Conservation (phyloP, 208 protist genomes). For the Leishmania lainsoni region DNA sequence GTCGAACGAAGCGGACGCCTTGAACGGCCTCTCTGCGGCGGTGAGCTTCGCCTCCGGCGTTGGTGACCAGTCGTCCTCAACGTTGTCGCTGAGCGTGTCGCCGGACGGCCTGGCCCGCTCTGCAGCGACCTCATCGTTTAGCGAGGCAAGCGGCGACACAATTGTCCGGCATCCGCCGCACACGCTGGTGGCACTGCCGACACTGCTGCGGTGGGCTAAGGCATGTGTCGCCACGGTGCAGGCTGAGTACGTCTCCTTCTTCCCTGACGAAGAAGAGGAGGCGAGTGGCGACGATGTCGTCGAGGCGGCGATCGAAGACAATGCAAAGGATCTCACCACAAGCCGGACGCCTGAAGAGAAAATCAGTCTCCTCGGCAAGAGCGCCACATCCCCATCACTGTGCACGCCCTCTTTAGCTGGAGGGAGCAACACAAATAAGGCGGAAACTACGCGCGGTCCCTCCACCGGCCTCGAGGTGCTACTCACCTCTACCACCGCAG, state of each 20-base stretch:
- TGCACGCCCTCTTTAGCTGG: background rate
- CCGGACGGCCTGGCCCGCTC: background rate
- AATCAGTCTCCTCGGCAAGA: background rate
- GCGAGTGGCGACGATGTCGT: background rate
- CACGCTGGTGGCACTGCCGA: slow-evolving; percentile 32
- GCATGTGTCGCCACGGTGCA: slow-evolving; percentile 15
- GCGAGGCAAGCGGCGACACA: background rate
- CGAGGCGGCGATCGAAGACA: background rate
- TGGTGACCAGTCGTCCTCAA: slow-evolving; percentile 3
- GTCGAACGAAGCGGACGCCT: slow-evolving; percentile 8
- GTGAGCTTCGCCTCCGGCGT: background rate
- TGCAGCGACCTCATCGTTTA: background rate
- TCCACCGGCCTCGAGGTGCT: slow-evolving; percentile 9
- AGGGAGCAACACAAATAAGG: background rate
- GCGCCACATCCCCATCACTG: background rate
- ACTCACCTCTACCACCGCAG: slow-evolving; percentile 4
- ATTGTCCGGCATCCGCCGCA: slow-evolving; percentile 33
- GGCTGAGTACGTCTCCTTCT: slow-evolving; percentile 17
- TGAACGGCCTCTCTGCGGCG: slow-evolving; percentile 1
- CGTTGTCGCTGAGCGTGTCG: background rate
- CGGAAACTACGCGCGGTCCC: background rate
- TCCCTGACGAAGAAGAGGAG: slow-evolving; percentile 9
- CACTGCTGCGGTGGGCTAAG: slow-evolving; percentile 30
- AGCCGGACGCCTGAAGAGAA: background rate
- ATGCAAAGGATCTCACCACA: no score